Base-by-base conservation (phyloP, 805 yeast species). In the Lipomyces yamadae region DNA sequence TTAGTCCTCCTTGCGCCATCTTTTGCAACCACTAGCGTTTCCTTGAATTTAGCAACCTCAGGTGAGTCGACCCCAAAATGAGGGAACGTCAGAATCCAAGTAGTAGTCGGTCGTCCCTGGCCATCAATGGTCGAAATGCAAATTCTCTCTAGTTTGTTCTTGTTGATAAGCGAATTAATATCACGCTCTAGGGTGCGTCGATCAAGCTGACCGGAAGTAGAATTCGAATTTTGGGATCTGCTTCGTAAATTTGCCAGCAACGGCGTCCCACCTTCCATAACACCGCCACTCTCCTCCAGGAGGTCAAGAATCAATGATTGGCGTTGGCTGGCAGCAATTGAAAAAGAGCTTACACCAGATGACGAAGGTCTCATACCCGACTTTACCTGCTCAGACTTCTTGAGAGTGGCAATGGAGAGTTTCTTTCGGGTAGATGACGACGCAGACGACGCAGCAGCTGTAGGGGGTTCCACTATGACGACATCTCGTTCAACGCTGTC, bases 151-250 rank as follows among this genome's bases (percentile, higher is more conserved):
- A 82, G 59, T 39, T 73, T 72, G 5, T 80, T 78, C 11, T 79
- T 75, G 0, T 70, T 67, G 3, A 76, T 76, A 35, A 86, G 76
- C 3, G 72, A 65, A 0, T 71, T 69, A 0, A 84, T 77, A 69
- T 85, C 88, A 4, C 82, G 80, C 5, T 74, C 72, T 11, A 85
- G 72, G 0, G 93, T 89, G 61, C 81, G 82, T 42, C 84, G 81
- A 70, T 89, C 93, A 18, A 86, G 79, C 0, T 75, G 76, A 13
- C 83, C 79, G 0, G 82, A 82, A 69, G 69, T 60, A 0, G 57
- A 32, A 8, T 58, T 60, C 0, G 57, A 32, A 8, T 60, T 68
- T 1, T 66, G 58, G 32, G 83, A 69, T 18, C 68, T 71, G 2
- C 78, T 80, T n/a, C 85, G 80, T 1, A 87, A 70, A 4, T 73